Conservation (phyloP, 768 basidiomycete genomes). For the Panellus pusillus region DNA sequence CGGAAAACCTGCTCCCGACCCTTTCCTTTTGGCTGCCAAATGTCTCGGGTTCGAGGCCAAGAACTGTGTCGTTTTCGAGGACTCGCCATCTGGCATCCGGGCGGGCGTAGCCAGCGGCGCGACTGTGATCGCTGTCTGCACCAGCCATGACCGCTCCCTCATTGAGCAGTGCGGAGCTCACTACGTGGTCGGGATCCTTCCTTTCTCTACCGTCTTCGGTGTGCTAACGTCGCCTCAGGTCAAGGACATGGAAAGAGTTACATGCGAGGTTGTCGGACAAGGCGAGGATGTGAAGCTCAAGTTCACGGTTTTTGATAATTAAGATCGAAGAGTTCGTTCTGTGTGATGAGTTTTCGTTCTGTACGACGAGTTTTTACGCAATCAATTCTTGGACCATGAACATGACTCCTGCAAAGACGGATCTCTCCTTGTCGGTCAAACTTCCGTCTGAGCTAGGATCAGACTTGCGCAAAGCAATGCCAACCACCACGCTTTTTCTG, state of each 20-base stretch:
- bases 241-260: constrained; percentile 45
- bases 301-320: constrained; percentile 9
- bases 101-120: constrained; percentile 66
- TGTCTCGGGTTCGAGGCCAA: constrained; percentile 49
- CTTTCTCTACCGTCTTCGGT: too few species aligned
- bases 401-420: constrained; percentile 53
- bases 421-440: constrained; percentile 40
- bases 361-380: background rate
- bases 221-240: constrained; percentile 11
- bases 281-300: constrained; percentile 5
- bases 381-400: constrained; percentile 41
- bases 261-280: constrained; percentile 30
- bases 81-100: constrained; percentile 68
- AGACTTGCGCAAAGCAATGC: constrained; percentile 60
- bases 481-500: constrained; percentile 68
- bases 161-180: constrained; percentile 49
- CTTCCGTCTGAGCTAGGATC: constrained; percentile 27
- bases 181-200: constrained; percentile 28
- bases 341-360: too few species aligned
- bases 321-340: background rate
- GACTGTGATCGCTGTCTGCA: constrained; percentile 68
- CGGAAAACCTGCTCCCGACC: constrained; percentile 55
- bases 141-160: constrained; percentile 51
- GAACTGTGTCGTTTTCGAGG: constrained; percentile 69
- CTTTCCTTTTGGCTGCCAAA: constrained; percentile 54